A percentile compares a stretch with the other conserved stretches of the same genome.
Evolutionary conservation across 1,139 yeast genomes (phyloP).

Genomic region (Geotrichum macrosporum): DNA sequence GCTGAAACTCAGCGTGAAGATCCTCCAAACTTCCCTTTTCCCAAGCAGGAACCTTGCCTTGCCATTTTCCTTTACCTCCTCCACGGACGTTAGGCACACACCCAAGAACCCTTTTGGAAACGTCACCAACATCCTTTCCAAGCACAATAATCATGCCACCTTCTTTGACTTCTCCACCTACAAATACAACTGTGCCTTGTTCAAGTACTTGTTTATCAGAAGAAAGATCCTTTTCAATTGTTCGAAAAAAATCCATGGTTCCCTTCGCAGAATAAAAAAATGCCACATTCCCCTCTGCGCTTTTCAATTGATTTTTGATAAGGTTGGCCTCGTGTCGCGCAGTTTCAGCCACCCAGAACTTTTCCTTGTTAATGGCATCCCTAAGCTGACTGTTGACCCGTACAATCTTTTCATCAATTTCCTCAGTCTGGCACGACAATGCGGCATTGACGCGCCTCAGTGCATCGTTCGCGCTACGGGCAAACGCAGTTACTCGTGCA

Average conservation of each 20-base stretch:
- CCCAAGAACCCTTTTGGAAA: constrained; percentile 49
- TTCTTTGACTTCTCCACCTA: constrained; percentile 55
- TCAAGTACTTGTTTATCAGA: constrained; percentile 38
- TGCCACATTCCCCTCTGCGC: neutral
- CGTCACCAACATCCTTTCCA: constrained; percentile 46
- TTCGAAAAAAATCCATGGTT: constrained; percentile 53
- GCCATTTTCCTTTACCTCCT: constrained; percentile 82
- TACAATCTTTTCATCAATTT: constrained; percentile 55
- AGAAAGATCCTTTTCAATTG: constrained; percentile 58
- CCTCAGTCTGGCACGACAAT: constrained; percentile 66
- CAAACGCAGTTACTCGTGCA: constrained; percentile 57
- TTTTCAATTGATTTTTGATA: constrained; percentile 39
- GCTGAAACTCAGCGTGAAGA: constrained; percentile 4
- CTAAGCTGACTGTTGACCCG: constrained; percentile 47
- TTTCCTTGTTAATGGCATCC: constrained; percentile 50
- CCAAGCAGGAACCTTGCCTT: constrained; percentile 55
- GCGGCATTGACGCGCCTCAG: constrained; percentile 51
- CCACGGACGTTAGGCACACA: constrained; percentile 59
- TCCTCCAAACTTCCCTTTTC: constrained; percentile 7
- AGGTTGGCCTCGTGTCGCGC: constrained; percentile 51
- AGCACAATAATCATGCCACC: constrained; percentile 64
- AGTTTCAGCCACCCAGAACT: constrained; percentile 54
- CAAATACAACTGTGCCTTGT: constrained; percentile 32
- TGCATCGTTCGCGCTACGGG: constrained; percentile 47
- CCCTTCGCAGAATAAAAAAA: constrained; percentile 48